These are phyloP conservation scores for Chlorella sp. DNA, from an alignment of 139 green algal species.

Conservation along the genomic window DNA sequence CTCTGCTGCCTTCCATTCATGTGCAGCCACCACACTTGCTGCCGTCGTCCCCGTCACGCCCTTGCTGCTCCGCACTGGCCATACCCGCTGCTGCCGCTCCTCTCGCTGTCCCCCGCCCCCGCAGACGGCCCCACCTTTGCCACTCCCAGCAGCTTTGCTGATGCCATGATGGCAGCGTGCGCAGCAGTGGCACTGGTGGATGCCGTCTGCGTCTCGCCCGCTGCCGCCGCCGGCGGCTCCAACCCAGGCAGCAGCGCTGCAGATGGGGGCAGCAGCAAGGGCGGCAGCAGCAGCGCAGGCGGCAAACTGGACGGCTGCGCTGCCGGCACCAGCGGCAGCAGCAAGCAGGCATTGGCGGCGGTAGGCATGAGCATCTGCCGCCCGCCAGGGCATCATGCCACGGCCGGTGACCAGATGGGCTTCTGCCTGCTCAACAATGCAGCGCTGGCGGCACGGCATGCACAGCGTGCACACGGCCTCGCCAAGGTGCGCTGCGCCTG, in stretches of 20 bases:
- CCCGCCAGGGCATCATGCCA: conserved; percentile 89
- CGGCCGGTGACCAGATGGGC: conserved; percentile 77
- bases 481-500: conserved; percentile 30
- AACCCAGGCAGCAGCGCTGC: neutral
- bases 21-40: neutral
- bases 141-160: conserved; percentile 41
- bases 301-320: neutral
- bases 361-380: conserved; percentile 78
- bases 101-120: neutral
- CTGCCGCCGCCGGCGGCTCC: neutral
- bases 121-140: conserved; percentile 51
- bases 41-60: neutral
- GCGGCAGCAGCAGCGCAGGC: neutral
- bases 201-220: neutral
- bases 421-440: conserved; percentile 90
- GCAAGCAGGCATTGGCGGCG: neutral
- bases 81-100: too few species aligned
- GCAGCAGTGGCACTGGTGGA: conserved; percentile 49
- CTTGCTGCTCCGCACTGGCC: neutral
- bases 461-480: conserved; percentile 48
- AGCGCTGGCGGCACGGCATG: conserved; percentile 75
- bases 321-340: conserved; percentile 16
- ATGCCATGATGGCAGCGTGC: conserved; percentile 46
- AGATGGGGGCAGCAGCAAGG: neutral
- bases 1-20: neutral